Percentiles rank a stretch among this genome's conserved stretches.
phyloP scores from a whole-genome alignment of 345 rosid species.

The Citrus australasica region DNA sequence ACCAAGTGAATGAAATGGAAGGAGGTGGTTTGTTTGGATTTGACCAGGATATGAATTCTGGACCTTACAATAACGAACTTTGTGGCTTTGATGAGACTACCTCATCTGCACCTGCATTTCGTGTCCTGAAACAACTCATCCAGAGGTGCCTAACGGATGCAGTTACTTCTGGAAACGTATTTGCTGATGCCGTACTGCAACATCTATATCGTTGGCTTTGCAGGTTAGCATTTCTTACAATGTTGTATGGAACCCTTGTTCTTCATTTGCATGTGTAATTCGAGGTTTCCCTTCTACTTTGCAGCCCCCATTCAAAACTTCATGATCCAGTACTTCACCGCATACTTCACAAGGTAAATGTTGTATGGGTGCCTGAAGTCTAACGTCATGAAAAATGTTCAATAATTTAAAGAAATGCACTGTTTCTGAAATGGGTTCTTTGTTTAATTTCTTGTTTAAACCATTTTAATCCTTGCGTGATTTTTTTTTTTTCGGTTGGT shows the following conservation, averaged over 20 bases:
- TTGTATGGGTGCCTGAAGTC: not conserved
- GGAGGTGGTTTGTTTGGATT: slow-evolving; percentile 72
- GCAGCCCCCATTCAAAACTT: slow-evolving; percentile 91
- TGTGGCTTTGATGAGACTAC: slow-evolving; percentile 63
- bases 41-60: slow-evolving; percentile 50
- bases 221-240: slow-evolving; percentile 52
- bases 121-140: slow-evolving; percentile 78
- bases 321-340: slow-evolving; percentile 95
- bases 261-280: slow-evolving; percentile 26
- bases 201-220: slow-evolving; percentile 93
- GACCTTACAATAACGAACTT: slow-evolving; percentile 34
- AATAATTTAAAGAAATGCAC: not conserved
- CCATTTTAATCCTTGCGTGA: not conserved
- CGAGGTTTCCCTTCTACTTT: slow-evolving; percentile 18
- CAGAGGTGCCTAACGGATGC: slow-evolving; percentile 89
- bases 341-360: slow-evolving; percentile 82
- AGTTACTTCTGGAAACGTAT: slow-evolving; percentile 68
- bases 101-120: slow-evolving; percentile 74
- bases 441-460: not conserved
- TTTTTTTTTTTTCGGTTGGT: not conserved
- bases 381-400: not conserved
- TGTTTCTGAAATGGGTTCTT: not conserved
- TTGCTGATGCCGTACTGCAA: slow-evolving; percentile 93
- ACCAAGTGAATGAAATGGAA: slow-evolving; percentile 90
- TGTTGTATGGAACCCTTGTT: slow-evolving; percentile 1